Base-by-base conservation (phyloP, 257 asterid species). In the Dorcoceras hygrometricum region DNA sequence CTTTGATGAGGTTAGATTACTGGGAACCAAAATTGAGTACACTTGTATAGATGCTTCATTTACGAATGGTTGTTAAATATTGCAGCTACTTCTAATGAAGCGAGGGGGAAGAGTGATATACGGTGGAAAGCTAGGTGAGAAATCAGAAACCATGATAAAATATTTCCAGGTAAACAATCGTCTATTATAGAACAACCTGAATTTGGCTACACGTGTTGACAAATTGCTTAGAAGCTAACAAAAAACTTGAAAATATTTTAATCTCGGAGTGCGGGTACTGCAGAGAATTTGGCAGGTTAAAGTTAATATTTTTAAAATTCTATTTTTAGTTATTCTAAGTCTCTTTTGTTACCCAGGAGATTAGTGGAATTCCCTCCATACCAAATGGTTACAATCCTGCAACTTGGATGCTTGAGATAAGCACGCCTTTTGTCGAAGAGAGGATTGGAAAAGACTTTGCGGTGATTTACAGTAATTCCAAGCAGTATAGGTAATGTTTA, bases 351-450 rank as follows among this genome's bases (percentile, higher is more conserved):
- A 7, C 48, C 60, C 77, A 88, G 96, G 77, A 79, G 53, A 76
- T 84, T 39, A 73, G 66, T 48, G 95, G 94, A 74, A 81, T 82
- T 73, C 76, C 88, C 24, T 86, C 76, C 23, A 88, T 91, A 65
- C 69, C 84, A 56, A 79, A 73, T 69, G 91, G 90, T 67, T 86
- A 91, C 70, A 91, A 91, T 77, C 98, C 96, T 2, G 98, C 98
- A 23, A 91, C 95, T 66, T 91, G 96, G 98, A 89, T 91, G 96
- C 94, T 89, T 66, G 98, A 91, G 80, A 75, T 91, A 71, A 89
- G 84, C 77, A 83, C 94, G 10, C 79, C 86, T 32, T 83, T 89
- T 64, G 84, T 89, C 62, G 95, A 91, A 79, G 87, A 81, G 70
- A 82, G 75, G 75, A 80, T 80, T 26, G 76, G 76, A 54, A 72